phyloP scores from a whole-genome alignment of 768 basidiomycete species.

The Pisolithus orientalis region DNA sequence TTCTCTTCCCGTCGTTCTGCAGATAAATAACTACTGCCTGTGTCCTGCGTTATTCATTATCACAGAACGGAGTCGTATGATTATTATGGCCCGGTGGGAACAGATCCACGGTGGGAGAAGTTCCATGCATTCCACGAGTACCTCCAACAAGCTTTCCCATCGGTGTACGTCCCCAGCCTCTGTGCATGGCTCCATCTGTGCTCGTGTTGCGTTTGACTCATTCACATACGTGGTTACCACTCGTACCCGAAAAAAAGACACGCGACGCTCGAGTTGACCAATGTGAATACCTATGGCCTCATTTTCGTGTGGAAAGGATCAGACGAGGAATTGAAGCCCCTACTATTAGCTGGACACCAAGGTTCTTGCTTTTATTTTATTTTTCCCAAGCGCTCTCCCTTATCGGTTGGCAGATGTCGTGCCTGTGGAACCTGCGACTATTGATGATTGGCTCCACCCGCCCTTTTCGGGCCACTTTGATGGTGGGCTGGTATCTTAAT shows the following conservation, averaged over 20 bases:
- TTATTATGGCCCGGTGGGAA: slow-evolving; percentile 39
- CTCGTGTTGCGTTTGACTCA: background rate
- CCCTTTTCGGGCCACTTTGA: slow-evolving; percentile 62
- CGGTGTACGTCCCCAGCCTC: slow-evolving; percentile 36
- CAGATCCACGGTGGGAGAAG: slow-evolving; percentile 49
- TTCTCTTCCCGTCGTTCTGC: background rate
- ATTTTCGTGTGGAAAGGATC: slow-evolving; percentile 55
- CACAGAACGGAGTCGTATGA: slow-evolving; percentile 48
- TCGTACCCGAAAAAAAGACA: slow-evolving; percentile 30
- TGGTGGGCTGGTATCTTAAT: slow-evolving; percentile 28
- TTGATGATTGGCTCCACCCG: slow-evolving; percentile 52
- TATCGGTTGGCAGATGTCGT: slow-evolving; percentile 47
- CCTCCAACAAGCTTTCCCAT: slow-evolving; percentile 50
- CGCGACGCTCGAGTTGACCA: slow-evolving; percentile 42
- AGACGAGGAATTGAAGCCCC: slow-evolving; percentile 43
- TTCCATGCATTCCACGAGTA: slow-evolving; percentile 52
- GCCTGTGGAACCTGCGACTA: slow-evolving; percentile 52
- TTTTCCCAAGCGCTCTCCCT: background rate
- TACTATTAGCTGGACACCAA: slow-evolving; percentile 50
- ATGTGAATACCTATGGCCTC: slow-evolving; percentile 58
- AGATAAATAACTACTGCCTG: background rate
- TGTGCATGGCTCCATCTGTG: background rate
- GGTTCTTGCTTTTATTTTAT: slow-evolving; percentile 26
- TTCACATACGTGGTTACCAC: too few species aligned
- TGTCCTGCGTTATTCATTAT: background rate